Conservation (phyloP, 768 basidiomycete species). For the Chalciporus sphaerocephalus region DNA sequence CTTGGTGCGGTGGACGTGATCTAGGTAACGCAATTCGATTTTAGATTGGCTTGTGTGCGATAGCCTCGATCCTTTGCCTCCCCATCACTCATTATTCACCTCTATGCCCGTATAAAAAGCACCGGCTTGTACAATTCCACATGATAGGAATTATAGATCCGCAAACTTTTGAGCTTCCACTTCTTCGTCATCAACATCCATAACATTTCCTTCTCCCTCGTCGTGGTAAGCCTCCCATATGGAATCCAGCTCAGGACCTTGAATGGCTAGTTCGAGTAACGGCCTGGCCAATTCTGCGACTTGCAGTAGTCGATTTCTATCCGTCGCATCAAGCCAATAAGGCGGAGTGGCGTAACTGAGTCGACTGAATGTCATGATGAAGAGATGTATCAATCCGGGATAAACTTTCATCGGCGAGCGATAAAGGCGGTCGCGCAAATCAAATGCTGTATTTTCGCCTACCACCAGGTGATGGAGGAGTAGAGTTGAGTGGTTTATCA, state of each 20-base stretch:
- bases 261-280: conserved; percentile 62
- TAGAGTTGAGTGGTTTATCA: conserved; percentile 49
- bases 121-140: background rate
- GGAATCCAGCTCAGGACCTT: conserved; percentile 65
- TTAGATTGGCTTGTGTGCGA: background rate
- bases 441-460: conserved; percentile 40
- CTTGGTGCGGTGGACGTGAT: conserved; percentile 12
- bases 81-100: background rate
- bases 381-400: conserved; percentile 62
- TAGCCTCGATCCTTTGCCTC: background rate
- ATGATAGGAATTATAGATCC: conserved; percentile 5
- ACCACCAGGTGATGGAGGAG: conserved; percentile 65
- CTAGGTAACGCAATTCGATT: conserved; percentile 5
- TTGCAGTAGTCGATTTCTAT: conserved; percentile 39
- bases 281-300: conserved; percentile 58
- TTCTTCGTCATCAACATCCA: conserved; percentile 60
- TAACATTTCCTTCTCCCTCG: conserved; percentile 37
- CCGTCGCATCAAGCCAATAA: conserved; percentile 47
- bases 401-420: conserved; percentile 51
- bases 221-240: conserved; percentile 60
- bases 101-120: too few species aligned
- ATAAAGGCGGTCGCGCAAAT: conserved; percentile 57
- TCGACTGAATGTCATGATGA: conserved; percentile 73
- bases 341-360: conserved; percentile 67
- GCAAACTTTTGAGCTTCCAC: conserved; percentile 31